Conservation (phyloP, 2,329 filamentous ascomycete species). For the Beauveria sp. region DNA sequence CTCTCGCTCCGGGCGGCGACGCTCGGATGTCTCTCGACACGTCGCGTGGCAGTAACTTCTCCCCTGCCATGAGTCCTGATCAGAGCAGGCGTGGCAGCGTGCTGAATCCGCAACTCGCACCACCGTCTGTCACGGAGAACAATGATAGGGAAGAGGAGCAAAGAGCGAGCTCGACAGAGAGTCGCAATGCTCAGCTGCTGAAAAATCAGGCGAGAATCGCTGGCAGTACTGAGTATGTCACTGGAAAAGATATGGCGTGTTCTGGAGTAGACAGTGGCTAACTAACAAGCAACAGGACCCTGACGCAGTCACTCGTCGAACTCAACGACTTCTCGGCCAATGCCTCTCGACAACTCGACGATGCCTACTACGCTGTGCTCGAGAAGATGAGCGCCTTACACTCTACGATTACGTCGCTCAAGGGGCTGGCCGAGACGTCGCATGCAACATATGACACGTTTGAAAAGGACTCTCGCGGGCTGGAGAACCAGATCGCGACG, state of each 20-base stretch:
- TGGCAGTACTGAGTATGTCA: conserved; percentile 25
- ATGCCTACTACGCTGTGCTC: conserved; percentile 65
- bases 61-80: conserved; percentile 35
- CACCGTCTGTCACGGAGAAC: background rate
- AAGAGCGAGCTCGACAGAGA: conserved; percentile 16
- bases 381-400: conserved; percentile 60
- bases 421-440: conserved; percentile 57
- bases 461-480: conserved; percentile 46
- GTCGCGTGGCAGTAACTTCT: conserved; percentile 36
- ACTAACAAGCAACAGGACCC: conserved; percentile 25
- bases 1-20: background rate
- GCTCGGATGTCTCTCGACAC: conserved; percentile 37
- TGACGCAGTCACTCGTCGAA: conserved; percentile 43
- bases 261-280: background rate
- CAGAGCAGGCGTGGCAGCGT: conserved; percentile 37
- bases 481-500: conserved; percentile 51
- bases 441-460: conserved; percentile 53
- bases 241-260: background rate
- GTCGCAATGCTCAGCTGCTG: conserved; percentile 31
- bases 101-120: conserved; percentile 21
- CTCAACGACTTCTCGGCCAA: conserved; percentile 53
- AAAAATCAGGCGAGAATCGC: conserved; percentile 29
- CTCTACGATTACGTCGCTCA: conserved; percentile 55
- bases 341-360: conserved; percentile 60
- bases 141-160: conserved; percentile 20